These are phyloP conservation scores for Alternaria infectoria DNA, from an alignment of 2,329 filamentous ascomycete genomes.

Conservation along the genomic window DNA sequence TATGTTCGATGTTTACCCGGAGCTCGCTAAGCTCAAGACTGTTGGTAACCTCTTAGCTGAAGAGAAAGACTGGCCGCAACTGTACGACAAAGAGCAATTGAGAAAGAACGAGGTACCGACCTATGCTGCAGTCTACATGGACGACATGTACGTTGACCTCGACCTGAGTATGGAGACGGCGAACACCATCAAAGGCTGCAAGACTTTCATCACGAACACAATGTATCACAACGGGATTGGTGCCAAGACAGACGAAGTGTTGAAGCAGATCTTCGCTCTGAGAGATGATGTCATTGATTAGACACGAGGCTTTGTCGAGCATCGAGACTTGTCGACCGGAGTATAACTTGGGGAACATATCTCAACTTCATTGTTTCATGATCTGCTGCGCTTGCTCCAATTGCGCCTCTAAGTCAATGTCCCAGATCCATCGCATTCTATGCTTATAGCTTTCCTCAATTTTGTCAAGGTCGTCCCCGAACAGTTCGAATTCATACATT, in stretches of 20 bases:
- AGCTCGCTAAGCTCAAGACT: slow-evolving; percentile 71
- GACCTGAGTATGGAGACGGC: slow-evolving; percentile 77
- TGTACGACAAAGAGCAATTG: slow-evolving; percentile 79
- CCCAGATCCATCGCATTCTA: slow-evolving; percentile 52
- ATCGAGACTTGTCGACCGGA: not conserved
- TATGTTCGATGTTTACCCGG: slow-evolving; percentile 81
- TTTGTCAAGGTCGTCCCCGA: slow-evolving; percentile 48
- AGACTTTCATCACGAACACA: slow-evolving; percentile 82
- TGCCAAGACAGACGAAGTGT: slow-evolving; percentile 74
- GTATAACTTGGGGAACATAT: not conserved
- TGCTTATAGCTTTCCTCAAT: slow-evolving; percentile 39
- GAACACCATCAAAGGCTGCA: slow-evolving; percentile 73
- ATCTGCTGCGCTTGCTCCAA: slow-evolving; percentile 40
- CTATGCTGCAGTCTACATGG: slow-evolving; percentile 80
- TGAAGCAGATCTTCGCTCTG: slow-evolving; percentile 76
- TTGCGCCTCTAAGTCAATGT: slow-evolving; percentile 47
- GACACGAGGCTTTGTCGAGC: not conserved
- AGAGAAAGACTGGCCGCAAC: slow-evolving; percentile 71
- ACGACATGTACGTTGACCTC: slow-evolving; percentile 93
- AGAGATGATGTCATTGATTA: slow-evolving; percentile 72
- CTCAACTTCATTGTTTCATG: slow-evolving; percentile 13
- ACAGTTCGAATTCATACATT: slow-evolving; percentile 51
- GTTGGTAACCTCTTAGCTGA: slow-evolving; percentile 75
- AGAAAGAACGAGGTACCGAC: slow-evolving; percentile 80
- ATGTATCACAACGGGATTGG: slow-evolving; percentile 88